Base-by-base conservation (phyloP, 129 eudicot genomes). In the Chrysanthemum lavandulifolium region DNA sequence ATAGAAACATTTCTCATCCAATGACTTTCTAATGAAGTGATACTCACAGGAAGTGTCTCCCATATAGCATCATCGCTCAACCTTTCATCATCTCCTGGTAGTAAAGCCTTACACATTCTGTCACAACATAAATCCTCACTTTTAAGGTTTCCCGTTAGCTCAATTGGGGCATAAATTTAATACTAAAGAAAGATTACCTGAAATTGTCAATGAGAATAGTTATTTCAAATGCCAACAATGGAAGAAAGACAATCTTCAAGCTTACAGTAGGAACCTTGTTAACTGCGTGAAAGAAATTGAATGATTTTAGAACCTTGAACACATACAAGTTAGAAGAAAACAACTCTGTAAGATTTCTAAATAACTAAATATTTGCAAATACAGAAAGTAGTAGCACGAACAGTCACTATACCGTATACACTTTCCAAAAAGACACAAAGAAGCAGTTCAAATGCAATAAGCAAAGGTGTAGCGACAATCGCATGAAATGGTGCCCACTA, bases 401-500 rank as follows among this genome's bases (percentile, higher is more conserved):
- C 61, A 48, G 31, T 49, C 75, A 69, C 21, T 60, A 78, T 91
- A 90, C 97, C 91, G 73, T 79, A 69, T 72, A 66, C 31, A 75
- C 91, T 90, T 84, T 90, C 94, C 50, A 90, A 86, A 82, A 81
- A 85, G 74, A 87, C 83, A 85, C 97, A 90, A 57, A 90, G 89
- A 61, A 90, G 97, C 81, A 90, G 82, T 80, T 90, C 97, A 66
- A 90, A 90, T 60, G 95, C 91, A 77, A 90, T 69, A 72, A 90
- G 85, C 89, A 90, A 83, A 18, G 97, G 97, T 54, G 80, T 77
- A 4, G 96, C 93, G 65, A 87, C 96, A 65, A 90, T 80, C 19
- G 91, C 89, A 79, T 90, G 97, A 80, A 89, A 90, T 21, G 97
- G 94, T 68, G 94, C 91, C 97, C 93, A 85, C 97, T 90, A 74